Evolutionary conservation across 2,329 filamentous ascomycete genomes (phyloP).

Genomic region (Diaporthe eres): DNA sequence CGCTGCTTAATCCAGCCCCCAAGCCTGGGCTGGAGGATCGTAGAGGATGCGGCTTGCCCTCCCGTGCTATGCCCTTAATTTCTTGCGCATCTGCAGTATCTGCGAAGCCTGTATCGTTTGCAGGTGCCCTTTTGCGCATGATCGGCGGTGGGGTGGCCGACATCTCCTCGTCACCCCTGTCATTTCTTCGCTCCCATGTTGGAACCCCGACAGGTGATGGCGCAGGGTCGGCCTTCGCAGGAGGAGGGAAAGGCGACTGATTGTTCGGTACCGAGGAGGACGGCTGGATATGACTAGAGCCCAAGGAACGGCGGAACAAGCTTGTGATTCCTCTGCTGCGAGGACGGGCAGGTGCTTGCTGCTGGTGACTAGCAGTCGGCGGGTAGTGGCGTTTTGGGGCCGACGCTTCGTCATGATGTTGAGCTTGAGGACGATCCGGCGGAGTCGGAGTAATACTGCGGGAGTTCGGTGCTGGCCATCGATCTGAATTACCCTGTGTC

Average conservation of each 20-base stretch:
- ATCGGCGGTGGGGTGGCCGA: conserved; percentile 41
- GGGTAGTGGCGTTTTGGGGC: conserved; percentile 46
- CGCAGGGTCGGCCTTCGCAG: conserved; percentile 4
- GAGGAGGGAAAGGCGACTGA: conserved; percentile 35
- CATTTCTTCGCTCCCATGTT: conserved; percentile 36
- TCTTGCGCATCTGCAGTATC: neutral
- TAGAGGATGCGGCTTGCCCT: conserved; percentile 1
- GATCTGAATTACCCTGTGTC: conserved; percentile 7
- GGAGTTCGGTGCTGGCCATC: neutral
- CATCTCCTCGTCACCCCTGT: conserved; percentile 25
- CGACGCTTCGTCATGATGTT: conserved; percentile 50
- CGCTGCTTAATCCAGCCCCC: conserved; percentile 36
- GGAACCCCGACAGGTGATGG: conserved; percentile 28
- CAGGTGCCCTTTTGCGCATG: conserved; percentile 35
- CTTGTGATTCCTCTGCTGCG: conserved; percentile 35
- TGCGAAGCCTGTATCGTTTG: neutral
- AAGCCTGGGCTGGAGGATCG: conserved; percentile 31
- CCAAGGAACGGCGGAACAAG: conserved; percentile 41
- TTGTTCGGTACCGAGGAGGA: conserved; percentile 37
- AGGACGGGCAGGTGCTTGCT: conserved; percentile 47
- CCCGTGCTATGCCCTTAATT: neutral
- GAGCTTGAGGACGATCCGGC: conserved; percentile 44
- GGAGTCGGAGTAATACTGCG: conserved; percentile 35
- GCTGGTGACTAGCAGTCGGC: conserved; percentile 46
- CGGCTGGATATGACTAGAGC: conserved; percentile 17